Base-by-base conservation (phyloP, 176 grass and related monocot genomes). In the Avena atlantica region DNA sequence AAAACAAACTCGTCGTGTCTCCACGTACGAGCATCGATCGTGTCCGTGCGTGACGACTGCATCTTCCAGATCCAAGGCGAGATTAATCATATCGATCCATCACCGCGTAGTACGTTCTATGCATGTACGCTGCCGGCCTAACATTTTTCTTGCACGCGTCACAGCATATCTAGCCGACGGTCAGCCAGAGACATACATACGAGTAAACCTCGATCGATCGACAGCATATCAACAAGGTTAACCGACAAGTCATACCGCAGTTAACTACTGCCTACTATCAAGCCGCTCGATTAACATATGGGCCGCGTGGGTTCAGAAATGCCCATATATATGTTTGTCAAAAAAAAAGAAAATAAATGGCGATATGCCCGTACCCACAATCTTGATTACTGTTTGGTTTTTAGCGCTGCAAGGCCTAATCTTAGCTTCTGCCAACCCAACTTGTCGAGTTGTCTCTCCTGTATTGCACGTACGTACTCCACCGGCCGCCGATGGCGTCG, bases 1-100 rank as follows among this genome's bases (percentile, higher is more conserved):
- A 27, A 16, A 31, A 24, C 67, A 40, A 58, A 85, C 47, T 75
- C n/a, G 47, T 58, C 82, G 56, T 80, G 82, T 48, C 45, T 44
- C 65, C 62, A 44, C 40, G 40, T 42, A 42, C 17, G 5, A 9
- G 20, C 12, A 53, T 40, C 78, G 53, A 53, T 13, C 59, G 51
- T 19, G 3, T 0, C 70, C 0, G 8, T 51, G 12, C 40, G 4
- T 37, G 25, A 19, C 78, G 45, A 81, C 47, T 24, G 40, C n/a
- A n/a, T n/a, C 71, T 42, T 15, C 4, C 2, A 48, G 17, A 69
- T 62, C 55, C 15, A 24, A 74, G 44, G 0, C 4, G 57, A 13
- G 52, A 60, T 14, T 78, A 13, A 20, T 57, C 11, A 23, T 12
- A 10, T 27, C 11, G 9, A 17, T 17, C 23, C 11, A 48, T 21